Evolutionary conservation across 1,284 basidiomycete species (phyloP).

Genomic region (Irpex sp.): DNA sequence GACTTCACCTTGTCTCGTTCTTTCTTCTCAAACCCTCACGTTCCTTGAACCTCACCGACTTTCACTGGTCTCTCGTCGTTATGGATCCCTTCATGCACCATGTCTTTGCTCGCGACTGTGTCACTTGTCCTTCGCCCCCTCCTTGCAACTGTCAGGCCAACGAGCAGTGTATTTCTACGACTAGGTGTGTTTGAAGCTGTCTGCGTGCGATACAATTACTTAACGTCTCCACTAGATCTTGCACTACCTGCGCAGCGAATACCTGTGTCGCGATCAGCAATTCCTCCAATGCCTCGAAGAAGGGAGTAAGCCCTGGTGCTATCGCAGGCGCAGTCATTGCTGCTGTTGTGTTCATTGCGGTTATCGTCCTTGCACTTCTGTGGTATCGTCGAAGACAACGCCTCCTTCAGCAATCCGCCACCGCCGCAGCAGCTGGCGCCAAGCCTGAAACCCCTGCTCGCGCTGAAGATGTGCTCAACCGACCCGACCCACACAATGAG

Average conservation of each 20-base stretch:
- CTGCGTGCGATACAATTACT: background rate
- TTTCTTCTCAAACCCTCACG: conserved; percentile 28
- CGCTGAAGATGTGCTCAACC: conserved; percentile 71
- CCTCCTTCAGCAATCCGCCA: conserved; percentile 20
- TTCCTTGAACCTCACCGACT: conserved; percentile 22
- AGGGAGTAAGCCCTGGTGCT: conserved; percentile 60
- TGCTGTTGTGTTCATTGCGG: conserved; percentile 52
- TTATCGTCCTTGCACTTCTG: conserved; percentile 48
- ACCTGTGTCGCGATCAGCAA: conserved; percentile 37
- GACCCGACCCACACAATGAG: conserved; percentile 68
- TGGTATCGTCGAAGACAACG: conserved; percentile 56
- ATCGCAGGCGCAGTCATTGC: conserved; percentile 73
- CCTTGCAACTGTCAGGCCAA: conserved; percentile 49
- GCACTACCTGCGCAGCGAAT: conserved; percentile 48
- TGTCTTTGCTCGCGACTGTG: conserved; percentile 33
- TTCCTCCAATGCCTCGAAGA: conserved; percentile 14
- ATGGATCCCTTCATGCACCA: conserved; percentile 50
- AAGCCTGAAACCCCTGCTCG: conserved; percentile 66
- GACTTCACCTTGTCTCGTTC: conserved; percentile 13
- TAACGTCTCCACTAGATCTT: conserved; percentile 42
- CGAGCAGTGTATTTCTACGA: conserved; percentile 56
- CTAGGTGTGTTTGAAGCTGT: conserved; percentile 40
- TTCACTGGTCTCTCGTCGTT: conserved; percentile 15
- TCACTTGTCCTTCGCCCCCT: conserved; percentile 33
- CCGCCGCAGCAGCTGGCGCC: conserved; percentile 31